A percentile compares a stretch with the other conserved stretches of the same genome.
These are phyloP conservation scores for Colletotrichum acutatum DNA, from an alignment of 2,329 filamentous ascomycete species.

Conservation along the genomic window DNA sequence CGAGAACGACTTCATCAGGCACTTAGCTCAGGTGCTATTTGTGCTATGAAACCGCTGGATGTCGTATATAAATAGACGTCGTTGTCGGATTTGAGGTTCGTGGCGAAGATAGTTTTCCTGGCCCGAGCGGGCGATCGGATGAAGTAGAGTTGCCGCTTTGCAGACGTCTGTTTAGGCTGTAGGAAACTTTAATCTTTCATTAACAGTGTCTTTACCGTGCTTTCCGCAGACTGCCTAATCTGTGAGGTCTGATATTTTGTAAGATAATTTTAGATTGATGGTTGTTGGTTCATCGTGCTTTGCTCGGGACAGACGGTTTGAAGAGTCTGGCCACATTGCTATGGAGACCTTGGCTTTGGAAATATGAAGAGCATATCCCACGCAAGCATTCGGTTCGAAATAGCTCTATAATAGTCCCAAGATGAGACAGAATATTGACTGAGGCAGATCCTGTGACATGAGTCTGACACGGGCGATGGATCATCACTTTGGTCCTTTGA, in stretches of 20 bases:
- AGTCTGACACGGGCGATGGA: too few relatives aligned
- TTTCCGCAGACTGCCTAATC: neutral
- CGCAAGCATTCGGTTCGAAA: fast-evolving
- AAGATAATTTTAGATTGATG: neutral
- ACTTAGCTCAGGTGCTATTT: neutral
- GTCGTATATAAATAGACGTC: neutral
- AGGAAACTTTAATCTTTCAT: neutral
- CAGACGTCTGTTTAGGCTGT: neutral
- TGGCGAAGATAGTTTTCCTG: neutral
- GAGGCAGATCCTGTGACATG: too few relatives aligned
- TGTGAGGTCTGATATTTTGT: neutral
- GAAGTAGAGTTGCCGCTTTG: neutral
- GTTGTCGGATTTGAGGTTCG: neutral
- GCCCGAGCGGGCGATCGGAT: neutral
- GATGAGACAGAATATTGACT: too few relatives aligned
- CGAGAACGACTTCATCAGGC: neutral
- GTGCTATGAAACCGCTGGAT: neutral
- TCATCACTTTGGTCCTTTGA: too few relatives aligned
- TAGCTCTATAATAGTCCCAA: neutral
- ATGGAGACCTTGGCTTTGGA: neutral
- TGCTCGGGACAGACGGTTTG: neutral
- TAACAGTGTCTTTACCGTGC: too few relatives aligned
- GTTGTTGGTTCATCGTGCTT: neutral
- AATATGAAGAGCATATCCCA: neutral
- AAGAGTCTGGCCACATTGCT: neutral